Evolutionary conservation across 2,329 filamentous ascomycete genomes (phyloP).

Genomic region (Waltergamsia citrina): DNA sequence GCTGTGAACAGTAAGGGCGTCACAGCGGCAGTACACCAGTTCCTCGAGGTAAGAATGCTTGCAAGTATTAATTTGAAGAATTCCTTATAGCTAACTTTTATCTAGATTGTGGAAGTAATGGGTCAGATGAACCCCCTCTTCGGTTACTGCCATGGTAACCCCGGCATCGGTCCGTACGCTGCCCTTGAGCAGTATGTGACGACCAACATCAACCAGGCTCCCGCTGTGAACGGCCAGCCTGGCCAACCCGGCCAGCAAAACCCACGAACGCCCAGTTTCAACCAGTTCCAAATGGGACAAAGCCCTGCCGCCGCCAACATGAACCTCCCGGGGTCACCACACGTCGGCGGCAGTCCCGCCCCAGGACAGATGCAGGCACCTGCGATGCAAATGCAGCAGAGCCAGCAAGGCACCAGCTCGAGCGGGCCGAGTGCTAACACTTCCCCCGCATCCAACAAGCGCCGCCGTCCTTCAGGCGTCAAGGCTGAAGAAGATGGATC

Average conservation of each 20-base stretch:
- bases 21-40: constrained; percentile 51
- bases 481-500: constrained; percentile 47
- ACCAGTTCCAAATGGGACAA: constrained; percentile 48
- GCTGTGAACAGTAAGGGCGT: constrained; percentile 50
- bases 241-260: constrained; percentile 34
- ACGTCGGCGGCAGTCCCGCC: constrained; percentile 50
- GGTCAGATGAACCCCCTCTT: constrained; percentile 59
- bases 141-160: constrained; percentile 44
- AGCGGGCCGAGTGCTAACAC: constrained; percentile 60
- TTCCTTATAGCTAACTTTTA: not conserved
- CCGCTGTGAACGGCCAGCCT: constrained; percentile 36
- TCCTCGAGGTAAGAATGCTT: constrained; percentile 46
- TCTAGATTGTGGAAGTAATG: constrained; percentile 54
- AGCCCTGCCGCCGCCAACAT: constrained; percentile 52
- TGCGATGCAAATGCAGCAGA: constrained; percentile 57
- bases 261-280: constrained; percentile 44
- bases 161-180: constrained; percentile 43
- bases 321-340: constrained; percentile 52
- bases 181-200: constrained; percentile 52
- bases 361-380: constrained; percentile 55
- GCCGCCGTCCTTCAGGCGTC: constrained; percentile 45
- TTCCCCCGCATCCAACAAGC: constrained; percentile 51
- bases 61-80: not conserved
- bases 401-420: constrained; percentile 58
- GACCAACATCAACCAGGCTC: constrained; percentile 29